A percentile compares a stretch with the other conserved stretches of the same genome.
Conservation (phyloP, 169 alveolate genomes). For the Babesia sp. region DNA sequence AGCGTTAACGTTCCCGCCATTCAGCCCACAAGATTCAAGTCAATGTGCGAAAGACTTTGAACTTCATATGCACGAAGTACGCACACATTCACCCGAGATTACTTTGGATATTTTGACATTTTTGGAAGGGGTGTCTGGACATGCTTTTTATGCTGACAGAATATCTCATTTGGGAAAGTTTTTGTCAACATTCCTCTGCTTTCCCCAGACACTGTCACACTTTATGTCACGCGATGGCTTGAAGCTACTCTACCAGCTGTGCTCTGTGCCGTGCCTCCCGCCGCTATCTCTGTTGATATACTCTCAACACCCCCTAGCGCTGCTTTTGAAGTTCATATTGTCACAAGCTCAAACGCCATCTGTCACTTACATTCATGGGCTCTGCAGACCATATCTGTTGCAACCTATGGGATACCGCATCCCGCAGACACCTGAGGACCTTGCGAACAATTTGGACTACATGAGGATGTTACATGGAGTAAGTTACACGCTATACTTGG, state of each 20-base stretch:
- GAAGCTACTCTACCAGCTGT: constrained; percentile 46
- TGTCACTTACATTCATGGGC: constrained; percentile 33
- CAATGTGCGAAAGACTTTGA: constrained; percentile 17
- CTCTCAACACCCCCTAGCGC: constrained; percentile 63
- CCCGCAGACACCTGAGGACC: constrained; percentile 6
- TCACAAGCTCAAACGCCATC: constrained; percentile 52
- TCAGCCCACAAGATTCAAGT: constrained; percentile 27
- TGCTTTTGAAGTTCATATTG: constrained; percentile 32
- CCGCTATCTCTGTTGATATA: constrained; percentile 54
- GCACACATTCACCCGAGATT: constrained; percentile 30
- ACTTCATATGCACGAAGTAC: constrained; percentile 24
- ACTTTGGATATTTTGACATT: constrained; percentile 46
- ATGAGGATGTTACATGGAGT: constrained; percentile 45
- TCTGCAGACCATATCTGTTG: constrained; percentile 26
- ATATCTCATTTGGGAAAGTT: constrained; percentile 64
- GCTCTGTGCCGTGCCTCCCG: constrained; percentile 64
- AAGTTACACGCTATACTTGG: constrained; percentile 24
- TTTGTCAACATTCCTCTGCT: constrained; percentile 51
- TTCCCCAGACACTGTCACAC: constrained; percentile 28
- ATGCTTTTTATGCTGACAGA: constrained; percentile 63
- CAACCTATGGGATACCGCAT: background rate
- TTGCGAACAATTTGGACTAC: constrained; percentile 3
- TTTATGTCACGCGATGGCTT: constrained; percentile 58
- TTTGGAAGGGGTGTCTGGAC: constrained; percentile 14
- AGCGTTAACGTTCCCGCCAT: constrained; percentile 46